Conservation (phyloP, 2,329 filamentous ascomycete genomes). For the Penicillium freii region DNA sequence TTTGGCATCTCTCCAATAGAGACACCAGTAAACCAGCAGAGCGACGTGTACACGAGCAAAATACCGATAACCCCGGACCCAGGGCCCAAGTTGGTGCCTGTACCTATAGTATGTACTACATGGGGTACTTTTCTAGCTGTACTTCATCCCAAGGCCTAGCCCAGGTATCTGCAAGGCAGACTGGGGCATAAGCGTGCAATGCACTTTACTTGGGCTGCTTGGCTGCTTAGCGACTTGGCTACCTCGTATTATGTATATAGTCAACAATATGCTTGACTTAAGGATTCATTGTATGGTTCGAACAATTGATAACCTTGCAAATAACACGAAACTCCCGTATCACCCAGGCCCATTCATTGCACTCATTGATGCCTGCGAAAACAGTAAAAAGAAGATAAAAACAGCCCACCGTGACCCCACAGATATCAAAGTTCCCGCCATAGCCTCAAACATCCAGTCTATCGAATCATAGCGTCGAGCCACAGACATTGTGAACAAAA, state of each 20-base stretch:
- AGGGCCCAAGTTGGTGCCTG: neutral
- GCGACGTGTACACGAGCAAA: neutral
- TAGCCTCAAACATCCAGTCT: slow-evolving; percentile 6
- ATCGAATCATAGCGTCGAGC: slow-evolving; percentile 9
- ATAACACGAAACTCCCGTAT: slow-evolving; percentile 30
- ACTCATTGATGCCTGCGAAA: slow-evolving; percentile 27
- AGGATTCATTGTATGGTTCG: slow-evolving; percentile 4
- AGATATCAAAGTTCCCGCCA: slow-evolving; percentile 13
- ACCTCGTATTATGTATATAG: neutral
- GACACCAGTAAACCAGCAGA: neutral
- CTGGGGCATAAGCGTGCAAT: neutral
- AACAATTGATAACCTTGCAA: slow-evolving; percentile 11
- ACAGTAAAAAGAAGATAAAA: slow-evolving; percentile 17
- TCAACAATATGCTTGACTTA: neutral
- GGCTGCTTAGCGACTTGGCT: neutral
- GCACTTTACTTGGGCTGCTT: neutral
- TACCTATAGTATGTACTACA: neutral
- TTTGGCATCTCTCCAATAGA: neutral
- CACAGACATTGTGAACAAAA: neutral
- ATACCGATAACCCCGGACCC: neutral
- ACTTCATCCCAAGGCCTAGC: neutral
- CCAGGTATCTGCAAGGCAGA: slow-evolving; percentile 2
- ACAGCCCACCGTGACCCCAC: slow-evolving; percentile 11
- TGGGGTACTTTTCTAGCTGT: neutral
- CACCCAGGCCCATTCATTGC: slow-evolving; percentile 32